phyloP scores from a whole-genome alignment of 345 rosid genomes.

The Raphanus sativus region DNA sequence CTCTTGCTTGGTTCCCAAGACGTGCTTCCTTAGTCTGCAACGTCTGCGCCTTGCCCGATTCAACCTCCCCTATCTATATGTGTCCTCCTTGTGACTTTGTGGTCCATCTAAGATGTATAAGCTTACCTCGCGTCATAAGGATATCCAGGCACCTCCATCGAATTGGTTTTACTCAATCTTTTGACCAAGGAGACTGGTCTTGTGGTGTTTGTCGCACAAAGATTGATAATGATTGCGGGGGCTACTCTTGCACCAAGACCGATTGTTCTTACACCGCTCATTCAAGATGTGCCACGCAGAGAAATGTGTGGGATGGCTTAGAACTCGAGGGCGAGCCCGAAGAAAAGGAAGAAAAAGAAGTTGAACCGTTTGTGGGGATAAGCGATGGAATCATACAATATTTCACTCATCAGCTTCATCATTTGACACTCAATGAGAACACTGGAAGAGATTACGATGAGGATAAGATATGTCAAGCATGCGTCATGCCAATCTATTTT shows the following conservation, averaged over 20 bases:
- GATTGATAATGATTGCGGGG: neutral
- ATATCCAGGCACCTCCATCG: too few relatives aligned
- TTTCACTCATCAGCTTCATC: neutral
- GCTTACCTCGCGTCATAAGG: too few relatives aligned
- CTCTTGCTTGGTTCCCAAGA: too few relatives aligned
- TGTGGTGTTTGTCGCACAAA: neutral
- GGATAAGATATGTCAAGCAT: neutral
- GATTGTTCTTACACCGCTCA: neutral
- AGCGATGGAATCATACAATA: neutral
- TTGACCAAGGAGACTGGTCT: too few relatives aligned
- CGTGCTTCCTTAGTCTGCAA: too few relatives aligned
- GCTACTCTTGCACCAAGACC: neutral
- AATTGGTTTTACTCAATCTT: too few relatives aligned
- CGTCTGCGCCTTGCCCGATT: too few relatives aligned
- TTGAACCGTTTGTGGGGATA: neutral
- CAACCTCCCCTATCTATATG: too few relatives aligned
- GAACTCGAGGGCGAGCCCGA: neutral
- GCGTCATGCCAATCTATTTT: neutral
- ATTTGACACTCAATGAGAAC: neutral
- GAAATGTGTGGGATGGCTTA: neutral
- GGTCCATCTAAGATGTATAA: too few relatives aligned
- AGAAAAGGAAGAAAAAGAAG: neutral
- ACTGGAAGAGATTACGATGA: neutral
- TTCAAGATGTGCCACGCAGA: neutral
- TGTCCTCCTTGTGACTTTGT: too few relatives aligned